Evolutionary conservation across 1,139 yeast genomes (phyloP).

Genomic region (Blastobotrys ciferrii): DNA sequence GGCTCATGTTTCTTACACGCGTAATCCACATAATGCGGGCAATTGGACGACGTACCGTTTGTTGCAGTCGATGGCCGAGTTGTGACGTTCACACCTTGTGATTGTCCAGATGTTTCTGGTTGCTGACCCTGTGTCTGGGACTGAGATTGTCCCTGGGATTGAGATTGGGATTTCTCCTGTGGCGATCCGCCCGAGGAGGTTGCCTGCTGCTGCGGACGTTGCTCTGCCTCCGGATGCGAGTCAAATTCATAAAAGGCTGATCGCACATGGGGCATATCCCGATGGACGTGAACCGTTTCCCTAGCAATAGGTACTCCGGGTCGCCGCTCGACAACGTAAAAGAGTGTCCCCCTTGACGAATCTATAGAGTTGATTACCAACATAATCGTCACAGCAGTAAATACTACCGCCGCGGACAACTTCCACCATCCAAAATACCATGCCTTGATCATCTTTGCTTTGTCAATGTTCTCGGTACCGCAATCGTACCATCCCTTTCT

Average conservation of each 20-base stretch:
- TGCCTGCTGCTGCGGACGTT: too few relatives aligned
- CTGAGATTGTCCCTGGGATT: too few relatives aligned
- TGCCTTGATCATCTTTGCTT: neutral
- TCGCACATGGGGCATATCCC: neutral
- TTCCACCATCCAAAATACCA: neutral
- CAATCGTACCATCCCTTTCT: neutral
- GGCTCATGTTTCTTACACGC: slow-evolving; percentile 37
- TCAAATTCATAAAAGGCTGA: neutral
- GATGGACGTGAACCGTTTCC: neutral
- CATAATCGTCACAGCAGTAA: neutral
- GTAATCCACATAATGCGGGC: slow-evolving; percentile 43
- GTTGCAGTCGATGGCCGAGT: neutral
- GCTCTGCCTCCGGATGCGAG: neutral
- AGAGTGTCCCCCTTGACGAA: neutral
- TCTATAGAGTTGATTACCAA: neutral
- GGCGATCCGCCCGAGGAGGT: too few relatives aligned
- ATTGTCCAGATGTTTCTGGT: too few relatives aligned
- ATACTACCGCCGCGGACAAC: neutral
- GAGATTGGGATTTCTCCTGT: too few relatives aligned
- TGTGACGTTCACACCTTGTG: neutral
- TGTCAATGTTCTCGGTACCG: too few relatives aligned
- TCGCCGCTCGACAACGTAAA: neutral
- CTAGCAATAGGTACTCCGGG: neutral
- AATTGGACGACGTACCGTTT: slow-evolving; percentile 18
- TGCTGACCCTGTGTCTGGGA: too few relatives aligned